Evolutionary conservation across 169 alveolate genomes (phyloP).

Genomic region (Pseudocohnilembus persalinus): DNA sequence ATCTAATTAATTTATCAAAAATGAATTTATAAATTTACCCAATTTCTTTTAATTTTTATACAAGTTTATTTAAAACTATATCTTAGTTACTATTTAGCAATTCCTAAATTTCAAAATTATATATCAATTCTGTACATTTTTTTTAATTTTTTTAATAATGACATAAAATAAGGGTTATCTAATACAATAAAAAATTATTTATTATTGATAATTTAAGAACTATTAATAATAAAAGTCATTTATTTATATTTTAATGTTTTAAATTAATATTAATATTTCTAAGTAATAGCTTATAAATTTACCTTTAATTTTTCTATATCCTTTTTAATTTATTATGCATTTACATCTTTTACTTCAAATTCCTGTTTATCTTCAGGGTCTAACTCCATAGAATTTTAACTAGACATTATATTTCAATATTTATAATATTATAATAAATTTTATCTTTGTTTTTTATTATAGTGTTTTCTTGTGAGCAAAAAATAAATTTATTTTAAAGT

Average conservation of each 20-base stretch:
- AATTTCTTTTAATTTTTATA: background rate
- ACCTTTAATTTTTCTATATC: background rate
- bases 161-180: background rate
- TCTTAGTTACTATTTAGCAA: constrained; percentile 6
- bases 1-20: no score
- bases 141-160: background rate
- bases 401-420: no score
- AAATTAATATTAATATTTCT: no score
- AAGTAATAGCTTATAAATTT: no score
- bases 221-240: no score
- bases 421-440: no score
- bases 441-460: no score
- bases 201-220: background rate
- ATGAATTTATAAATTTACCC: background rate
- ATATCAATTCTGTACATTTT: constrained; percentile 20
- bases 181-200: no score
- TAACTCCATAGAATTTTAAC: no score
- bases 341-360: no score
- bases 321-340: background rate
- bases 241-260: background rate
- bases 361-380: background rate
- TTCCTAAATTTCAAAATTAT: constrained; percentile 1
- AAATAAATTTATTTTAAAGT: no score
- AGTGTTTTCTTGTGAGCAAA: no score
- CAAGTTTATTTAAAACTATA: background rate